phyloP scores from a whole-genome alignment of 208 protist genomes.

The Phytomonas serpens region DNA sequence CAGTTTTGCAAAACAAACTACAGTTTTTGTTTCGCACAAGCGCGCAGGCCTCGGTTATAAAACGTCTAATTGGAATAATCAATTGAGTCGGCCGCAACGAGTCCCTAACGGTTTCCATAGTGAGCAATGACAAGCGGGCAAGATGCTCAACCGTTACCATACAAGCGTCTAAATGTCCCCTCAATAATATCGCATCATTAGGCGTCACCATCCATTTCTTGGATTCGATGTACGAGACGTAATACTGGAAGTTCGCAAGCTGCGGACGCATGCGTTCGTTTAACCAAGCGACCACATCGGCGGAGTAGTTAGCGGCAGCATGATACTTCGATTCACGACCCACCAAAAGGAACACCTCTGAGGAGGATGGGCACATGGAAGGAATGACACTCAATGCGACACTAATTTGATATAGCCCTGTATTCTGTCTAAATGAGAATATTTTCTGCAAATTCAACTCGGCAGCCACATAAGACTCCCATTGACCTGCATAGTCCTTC shows the following conservation, averaged over 20 bases:
- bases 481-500: constrained; percentile 47
- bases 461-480: constrained; percentile 43
- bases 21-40: constrained; percentile 20
- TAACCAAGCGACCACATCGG: constrained; percentile 69
- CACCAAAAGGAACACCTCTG: constrained; percentile 75
- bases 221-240: constrained; percentile 46
- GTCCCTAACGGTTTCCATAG: constrained; percentile 69
- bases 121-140: constrained; percentile 56
- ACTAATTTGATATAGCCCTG: constrained; percentile 46
- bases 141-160: constrained; percentile 59
- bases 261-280: constrained; percentile 63
- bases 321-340: constrained; percentile 64
- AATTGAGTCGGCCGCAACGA: constrained; percentile 65
- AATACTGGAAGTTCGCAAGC: constrained; percentile 50
- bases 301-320: constrained; percentile 53
- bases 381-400: constrained; percentile 67
- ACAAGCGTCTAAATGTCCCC: constrained; percentile 65
- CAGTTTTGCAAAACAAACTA: constrained; percentile 48
- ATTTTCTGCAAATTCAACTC: constrained; percentile 40
- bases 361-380: constrained; percentile 29
- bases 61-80: constrained; percentile 36
- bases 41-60: constrained; percentile 30
- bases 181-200: constrained; percentile 47
- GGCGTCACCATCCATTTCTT: constrained; percentile 42
- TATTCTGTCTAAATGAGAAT: constrained; percentile 62